phyloP scores from a whole-genome alignment of 305 asterid genomes.

The Fraxinus velutina region DNA sequence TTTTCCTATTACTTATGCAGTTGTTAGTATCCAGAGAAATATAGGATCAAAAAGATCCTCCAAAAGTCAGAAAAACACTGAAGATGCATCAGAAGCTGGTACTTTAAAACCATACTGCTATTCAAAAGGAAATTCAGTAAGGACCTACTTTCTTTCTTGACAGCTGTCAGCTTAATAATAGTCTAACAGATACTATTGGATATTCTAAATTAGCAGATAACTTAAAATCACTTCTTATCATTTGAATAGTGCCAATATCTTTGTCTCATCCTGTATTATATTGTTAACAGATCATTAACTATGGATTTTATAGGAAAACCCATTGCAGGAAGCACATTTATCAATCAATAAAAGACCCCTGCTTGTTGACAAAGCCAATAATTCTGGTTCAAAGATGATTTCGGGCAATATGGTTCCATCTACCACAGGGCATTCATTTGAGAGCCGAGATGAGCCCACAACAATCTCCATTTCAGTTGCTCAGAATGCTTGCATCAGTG shows the following conservation, averaged over 20 bases:
- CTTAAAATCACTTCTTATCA: conserved; percentile 22
- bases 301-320: conserved; percentile 40
- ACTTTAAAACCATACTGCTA: conserved; percentile 29
- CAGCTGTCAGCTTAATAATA: conserved; percentile 20
- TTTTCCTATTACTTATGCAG: conserved; percentile 34
- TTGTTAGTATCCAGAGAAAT: conserved; percentile 40
- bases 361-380: conserved; percentile 31
- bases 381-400: conserved; percentile 39
- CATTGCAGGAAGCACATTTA: conserved; percentile 37
- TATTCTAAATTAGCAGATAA: neutral
- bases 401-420: conserved; percentile 30
- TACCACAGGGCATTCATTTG: conserved; percentile 33
- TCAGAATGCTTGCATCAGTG: conserved; percentile 33
- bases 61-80: conserved; percentile 38
- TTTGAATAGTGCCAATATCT: conserved; percentile 6
- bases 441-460: conserved; percentile 31
- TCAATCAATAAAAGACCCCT: conserved; percentile 31
- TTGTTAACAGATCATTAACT: conserved; percentile 15
- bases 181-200: conserved; percentile 5
- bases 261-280: conserved; percentile 12
- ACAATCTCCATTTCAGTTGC: conserved; percentile 31
- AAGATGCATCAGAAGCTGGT: conserved; percentile 39
- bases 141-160: conserved; percentile 29
- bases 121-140: conserved; percentile 50
- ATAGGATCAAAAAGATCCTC: conserved; percentile 42